These are phyloP conservation scores for Penicillium psychrosexuale DNA, from an alignment of 2,329 filamentous ascomycete species.

Conservation along the genomic window DNA sequence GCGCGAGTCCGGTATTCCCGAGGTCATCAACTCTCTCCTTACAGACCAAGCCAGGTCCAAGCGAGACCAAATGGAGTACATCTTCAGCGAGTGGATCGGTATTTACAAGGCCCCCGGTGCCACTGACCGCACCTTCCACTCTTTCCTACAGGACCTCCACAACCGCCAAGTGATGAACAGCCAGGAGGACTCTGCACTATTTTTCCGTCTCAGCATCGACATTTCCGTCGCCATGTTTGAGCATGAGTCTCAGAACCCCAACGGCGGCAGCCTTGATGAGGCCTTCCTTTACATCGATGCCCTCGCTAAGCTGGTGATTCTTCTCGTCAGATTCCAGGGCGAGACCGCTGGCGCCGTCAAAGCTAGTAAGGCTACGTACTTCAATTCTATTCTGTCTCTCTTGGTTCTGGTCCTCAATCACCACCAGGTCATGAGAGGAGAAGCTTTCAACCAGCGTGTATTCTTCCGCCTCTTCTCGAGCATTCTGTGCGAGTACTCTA, in stretches of 20 bases:
- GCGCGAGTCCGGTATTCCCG: conserved; percentile 52
- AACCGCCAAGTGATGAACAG: conserved; percentile 67
- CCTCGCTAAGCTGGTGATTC: conserved; percentile 73
- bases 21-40: conserved; percentile 54
- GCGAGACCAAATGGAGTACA: conserved; percentile 84
- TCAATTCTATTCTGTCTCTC: conserved; percentile 76
- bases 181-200: conserved; percentile 72
- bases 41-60: conserved; percentile 59
- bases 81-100: conserved; percentile 93
- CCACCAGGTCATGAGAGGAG: conserved; percentile 75
- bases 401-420: conserved; percentile 77
- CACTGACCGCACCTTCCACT: conserved; percentile 65
- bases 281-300: conserved; percentile 70
- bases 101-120: conserved; percentile 74
- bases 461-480: conserved; percentile 89
- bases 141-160: conserved; percentile 84
- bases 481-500: conserved; percentile 71
- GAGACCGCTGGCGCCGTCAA: conserved; percentile 58
- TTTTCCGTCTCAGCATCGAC: conserved; percentile 79
- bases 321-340: conserved; percentile 70
- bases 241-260: conserved; percentile 59
- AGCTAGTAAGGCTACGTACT: conserved; percentile 64
- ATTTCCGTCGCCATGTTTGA: conserved; percentile 76
- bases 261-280: conserved; percentile 59
- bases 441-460: conserved; percentile 79